Conservation (phyloP, 2,329 filamentous ascomycete species). For the Verticillium albo-atrum region DNA sequence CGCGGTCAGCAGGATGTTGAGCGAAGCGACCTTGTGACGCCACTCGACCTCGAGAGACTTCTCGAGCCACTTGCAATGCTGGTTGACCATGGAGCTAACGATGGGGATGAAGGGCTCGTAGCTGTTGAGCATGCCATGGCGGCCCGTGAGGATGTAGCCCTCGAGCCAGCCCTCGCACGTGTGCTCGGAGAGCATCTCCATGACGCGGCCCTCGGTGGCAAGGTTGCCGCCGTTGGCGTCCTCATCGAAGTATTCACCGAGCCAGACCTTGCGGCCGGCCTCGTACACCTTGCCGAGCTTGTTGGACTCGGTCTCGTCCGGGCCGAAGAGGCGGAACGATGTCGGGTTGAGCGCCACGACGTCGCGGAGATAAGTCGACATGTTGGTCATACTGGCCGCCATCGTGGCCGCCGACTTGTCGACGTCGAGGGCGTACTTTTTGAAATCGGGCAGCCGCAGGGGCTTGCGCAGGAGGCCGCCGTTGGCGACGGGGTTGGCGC, state of each 20-base stretch:
- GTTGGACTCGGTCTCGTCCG: conserved; percentile 79
- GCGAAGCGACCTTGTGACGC: conserved; percentile 67
- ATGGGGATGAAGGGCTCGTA: conserved; percentile 83
- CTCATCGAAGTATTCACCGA: conserved; percentile 74
- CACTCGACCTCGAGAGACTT: conserved; percentile 77
- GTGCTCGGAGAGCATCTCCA: conserved; percentile 83
- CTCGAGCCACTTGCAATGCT: conserved; percentile 81
- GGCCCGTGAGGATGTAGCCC: conserved; percentile 70
- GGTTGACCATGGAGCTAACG: conserved; percentile 79
- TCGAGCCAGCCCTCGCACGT: conserved; percentile 78
- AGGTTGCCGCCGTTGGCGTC: conserved; percentile 72
- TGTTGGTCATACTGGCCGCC: conserved; percentile 64
- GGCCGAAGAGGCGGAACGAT: conserved; percentile 73
- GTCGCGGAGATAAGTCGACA: conserved; percentile 63
- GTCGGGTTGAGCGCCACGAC: conserved; percentile 59
- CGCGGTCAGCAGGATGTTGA: conserved; percentile 75
- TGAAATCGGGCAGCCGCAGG: conserved; percentile 66
- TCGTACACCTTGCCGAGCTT: conserved; percentile 70
- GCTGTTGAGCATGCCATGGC: conserved; percentile 73
- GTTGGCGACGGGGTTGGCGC: conserved; percentile 71
- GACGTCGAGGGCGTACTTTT: conserved; percentile 59
- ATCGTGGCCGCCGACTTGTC: conserved; percentile 53
- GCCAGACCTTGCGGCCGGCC: conserved; percentile 74
- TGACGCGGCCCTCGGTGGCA: conserved; percentile 63
- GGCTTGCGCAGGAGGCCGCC: conserved; percentile 65